Base-by-base conservation (phyloP, 2,329 filamentous ascomycete species). In the Pseudogymnoascus sp. region DNA sequence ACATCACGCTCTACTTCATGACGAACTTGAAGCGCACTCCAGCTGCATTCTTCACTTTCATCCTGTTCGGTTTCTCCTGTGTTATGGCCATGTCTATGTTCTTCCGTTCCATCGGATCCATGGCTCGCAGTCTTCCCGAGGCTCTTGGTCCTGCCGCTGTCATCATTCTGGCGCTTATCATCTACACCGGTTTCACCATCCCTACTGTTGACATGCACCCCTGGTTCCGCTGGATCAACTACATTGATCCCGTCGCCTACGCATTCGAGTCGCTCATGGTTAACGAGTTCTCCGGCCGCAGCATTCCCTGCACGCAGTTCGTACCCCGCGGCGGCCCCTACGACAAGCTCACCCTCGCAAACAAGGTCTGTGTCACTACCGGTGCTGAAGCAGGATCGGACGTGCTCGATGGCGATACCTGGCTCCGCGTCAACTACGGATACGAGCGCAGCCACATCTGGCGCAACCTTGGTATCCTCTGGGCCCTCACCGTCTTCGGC, bases 221-320 rank as follows among this genome's bases (percentile, higher is more conserved):
- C 1, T 96, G 91, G 90, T 89, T 88, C 68, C 81, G 86, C 64
- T 96, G 91, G 91, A 84, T 95, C 65, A 89, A 88, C 71, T 93
- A 90, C 15, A 12, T 71, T 3, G 65, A 73, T 41, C 71, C 71
- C 2, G 81, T 95, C 9, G 85, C 84, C 1, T 95, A 95, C 66
- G 85, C 85, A 0, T 96, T 95, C 70, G 91, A 95, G 73, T 78
- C 85, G 0, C 80, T 95, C 17, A 88, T 93, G 81, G 82, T 91
- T 66, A 96, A 95, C 74, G 92, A 96, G 73, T 96, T 96, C 55
- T 64, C 61, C 51, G 65, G 63, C 25, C 63, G 66, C 7, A 58
- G 61, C 7, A 68, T 71, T 33, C 62, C 64, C 29, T 72, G 71
- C 60, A 33, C 65, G 51, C 0, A 33, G 59, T 69, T 68, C 38